Evolutionary conservation across 2,329 filamentous ascomycete species (phyloP), one percentile per base, ranked within the genome.

Genomic region (Alternaria postmessia): DNA sequence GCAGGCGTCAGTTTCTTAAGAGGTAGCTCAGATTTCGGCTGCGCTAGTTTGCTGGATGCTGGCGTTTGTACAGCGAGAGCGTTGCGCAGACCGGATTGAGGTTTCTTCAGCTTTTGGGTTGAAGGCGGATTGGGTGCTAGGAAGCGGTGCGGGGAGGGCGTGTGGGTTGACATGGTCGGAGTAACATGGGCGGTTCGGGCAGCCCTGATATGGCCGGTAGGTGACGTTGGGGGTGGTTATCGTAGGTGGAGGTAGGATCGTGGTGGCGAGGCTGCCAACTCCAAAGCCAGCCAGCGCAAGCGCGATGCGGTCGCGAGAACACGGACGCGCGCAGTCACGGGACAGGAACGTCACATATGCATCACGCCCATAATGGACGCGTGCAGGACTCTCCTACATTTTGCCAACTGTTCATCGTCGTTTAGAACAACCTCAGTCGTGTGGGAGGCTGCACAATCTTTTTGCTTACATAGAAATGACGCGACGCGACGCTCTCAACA

Each of bases 81-180:
- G 59, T 75, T 65, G 28, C 70, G 69, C n/a, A 75, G 65, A 28
- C 55, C 58, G 3, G 73, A 72, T 16, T 48, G 66, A 11, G 70
- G 69, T 47, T 72, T 75, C 22, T 63, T 69, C 1, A 63, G 22
- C 30, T 67, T 70, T 36, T 66, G 66, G 22, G 62, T 61, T 3
- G 67, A 56, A 14, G 57, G 59, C 16, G 66, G 46, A 20, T 57
- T 61, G n/a, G 64, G 66, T 11, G 70, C 67, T 63, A 74, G 44
- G 71, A 76, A 77, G 63, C 75, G 72, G 66, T 75, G 73, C 54
- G 75, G 74, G 57, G 74, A 76, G 55, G 73, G 75, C 11, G 69
- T 72, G 36, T 73, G 59, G 20, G 62, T 54, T 8, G 74, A 67
- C 74, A 76, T 76, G 22, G 38, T 61, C 38, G 32, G 43, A 18